These are phyloP conservation scores for Daedaleopsis nitida DNA, from an alignment of 768 basidiomycete species.

Conservation along the genomic window DNA sequence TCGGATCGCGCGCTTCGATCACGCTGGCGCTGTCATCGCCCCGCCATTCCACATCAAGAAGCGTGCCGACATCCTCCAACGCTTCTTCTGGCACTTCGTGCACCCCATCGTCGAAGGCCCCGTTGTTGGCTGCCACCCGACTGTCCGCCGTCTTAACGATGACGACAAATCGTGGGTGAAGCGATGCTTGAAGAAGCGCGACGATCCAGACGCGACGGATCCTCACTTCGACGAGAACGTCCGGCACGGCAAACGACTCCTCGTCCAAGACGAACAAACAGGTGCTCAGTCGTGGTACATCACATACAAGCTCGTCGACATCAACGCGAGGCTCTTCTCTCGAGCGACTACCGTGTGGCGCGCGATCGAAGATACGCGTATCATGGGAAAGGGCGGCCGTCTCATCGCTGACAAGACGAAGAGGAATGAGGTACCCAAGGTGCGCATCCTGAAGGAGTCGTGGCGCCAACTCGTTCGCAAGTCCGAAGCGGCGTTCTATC, in stretches of 20 bases:
- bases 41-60: neutral
- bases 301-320: neutral
- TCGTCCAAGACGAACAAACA: neutral
- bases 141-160: too few species aligned
- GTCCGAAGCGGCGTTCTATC: slow-evolving; percentile 9
- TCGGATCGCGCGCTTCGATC: slow-evolving; percentile 17
- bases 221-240: neutral
- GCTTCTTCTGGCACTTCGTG: slow-evolving; percentile 15
- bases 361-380: slow-evolving; percentile 10
- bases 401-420: too few species aligned
- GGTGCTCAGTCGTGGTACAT: neutral
- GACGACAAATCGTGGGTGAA: too few species aligned
- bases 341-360: slow-evolving; percentile 15
- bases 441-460: slow-evolving; percentile 12
- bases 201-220: neutral
- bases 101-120: slow-evolving; percentile 2
- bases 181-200: neutral
- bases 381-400: neutral
- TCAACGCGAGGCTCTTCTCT: slow-evolving; percentile 13
- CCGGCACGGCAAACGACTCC: neutral
- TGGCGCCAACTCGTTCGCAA: slow-evolving; percentile 12
- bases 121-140: slow-evolving; percentile 12
- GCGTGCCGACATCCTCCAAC: neutral
- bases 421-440: neutral
- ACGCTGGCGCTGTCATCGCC: neutral